Evolutionary conservation across 164 flowering plant species (phyloP), one percentile per base, ranked within the genome.

Genomic region (Chimonanthus salicifolius): DNA sequence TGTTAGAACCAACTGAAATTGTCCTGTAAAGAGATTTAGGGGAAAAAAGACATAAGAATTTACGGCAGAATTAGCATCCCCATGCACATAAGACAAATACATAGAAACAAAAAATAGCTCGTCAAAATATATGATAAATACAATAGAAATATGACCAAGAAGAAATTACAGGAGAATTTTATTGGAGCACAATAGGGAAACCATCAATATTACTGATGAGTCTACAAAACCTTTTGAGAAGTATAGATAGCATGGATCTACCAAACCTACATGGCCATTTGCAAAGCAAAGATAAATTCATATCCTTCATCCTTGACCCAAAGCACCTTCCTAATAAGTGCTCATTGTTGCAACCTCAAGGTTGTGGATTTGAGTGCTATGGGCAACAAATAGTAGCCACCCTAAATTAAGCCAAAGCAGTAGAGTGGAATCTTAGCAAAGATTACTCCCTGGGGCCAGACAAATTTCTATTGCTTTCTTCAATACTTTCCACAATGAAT

Each of bases 1-100:
- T 79, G 63, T 82, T 78, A 45, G 92, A 82, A 62, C 92, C 97
- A 80, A 94, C 58, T 9, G 80, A 80, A 49, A 87, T 81, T 64
- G 94, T 89, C 90, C 98, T 94, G 89, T n/a, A 69, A 68, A 78
- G 18, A 73, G 46, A 46, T 43, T 16, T 58, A 74, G 46, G 13
- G 62, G 46, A 13, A 63, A 71, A 54, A 68, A 20, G 13, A 72
- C 7, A 58, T 76, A 60, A 71, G 69, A 74, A 16, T 48, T 5
- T 63, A 71, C 1, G 49, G 5, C 18, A 44, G 13, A 45, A 45
- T 10, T 71, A 62, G 44, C 15, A 5, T 47, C 49, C 16, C 16
- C 16, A 54, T 54, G 60, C 60, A 54, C 16, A 54, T 54, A 33
- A 33, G 33, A 33, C 33, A 33, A 33, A 33, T 33, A 33, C 2